Evolutionary conservation across 345 rosid genomes (phyloP), one percentile per base, ranked within the genome.

Genomic region (Toxicodendron radicans): DNA sequence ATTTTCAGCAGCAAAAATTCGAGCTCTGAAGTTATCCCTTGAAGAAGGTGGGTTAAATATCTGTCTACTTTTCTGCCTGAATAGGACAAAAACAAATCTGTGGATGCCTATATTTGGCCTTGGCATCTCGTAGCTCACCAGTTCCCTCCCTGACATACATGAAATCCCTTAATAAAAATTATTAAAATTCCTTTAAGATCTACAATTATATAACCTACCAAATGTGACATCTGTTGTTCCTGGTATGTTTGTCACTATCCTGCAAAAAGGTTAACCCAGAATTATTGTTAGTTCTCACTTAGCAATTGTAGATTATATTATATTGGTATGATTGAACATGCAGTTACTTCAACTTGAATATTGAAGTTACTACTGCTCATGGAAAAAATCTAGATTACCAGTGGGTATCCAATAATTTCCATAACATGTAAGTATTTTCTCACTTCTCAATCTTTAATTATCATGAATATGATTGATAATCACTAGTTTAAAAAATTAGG

Each of bases 221-320:
- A 89, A 89, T 71, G 93, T 85, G 43, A 75, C 88, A 79, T 89
- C 91, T 11, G 90, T 88, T 52, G 92, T 86, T 60, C 92, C 92
- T 4, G 92, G 92, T 70, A 88, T 86, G 81, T 88, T 81, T 16
- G 91, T 77, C 64, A 89, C 91, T 12, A 85, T 72, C 93, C 93
- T 89, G 83, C 46, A 58, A 51, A 61, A 65, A 21, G 14, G 35
- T 38, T 61, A 18, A 20, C 62, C 48, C 10, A 48, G 17, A 72
- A 2, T 18, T 11, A 54, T 2, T 56, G 20, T 4, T 32, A 52
- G 7, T 53, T n/a, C 17, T 54, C 32, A 4, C 71, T 27, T 38
- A 38, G 43, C 43, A 7, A 1, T 7, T 38, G 43, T 38, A 38
- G 43, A 38, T 38, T 38, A 38, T 5, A 5, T 38, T 38, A 7